phyloP scores from a whole-genome alignment of 2,329 filamentous ascomycete species.

The Cercospora sp. region DNA sequence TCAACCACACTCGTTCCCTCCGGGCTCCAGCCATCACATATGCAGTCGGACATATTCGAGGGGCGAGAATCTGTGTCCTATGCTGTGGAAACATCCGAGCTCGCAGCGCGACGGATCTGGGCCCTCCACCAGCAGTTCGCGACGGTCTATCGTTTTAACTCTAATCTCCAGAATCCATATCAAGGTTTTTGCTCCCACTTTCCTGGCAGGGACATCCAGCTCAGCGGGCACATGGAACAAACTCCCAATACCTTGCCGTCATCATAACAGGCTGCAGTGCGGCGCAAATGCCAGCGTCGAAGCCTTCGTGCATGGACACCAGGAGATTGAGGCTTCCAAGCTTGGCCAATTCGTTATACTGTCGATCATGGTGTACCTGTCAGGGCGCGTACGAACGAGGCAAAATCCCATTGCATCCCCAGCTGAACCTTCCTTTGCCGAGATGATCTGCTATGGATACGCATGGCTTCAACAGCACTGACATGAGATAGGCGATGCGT shows the following conservation, averaged over 20 bases:
- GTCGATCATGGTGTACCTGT: slow-evolving; percentile 3
- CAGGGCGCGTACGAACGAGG: background rate
- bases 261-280: background rate
- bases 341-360: background rate
- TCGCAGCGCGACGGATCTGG: background rate
- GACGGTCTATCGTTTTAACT: background rate
- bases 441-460: slow-evolving; percentile 17
- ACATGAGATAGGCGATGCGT: background rate
- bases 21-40: background rate
- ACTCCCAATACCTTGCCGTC: background rate
- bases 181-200: background rate
- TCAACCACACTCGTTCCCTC: background rate
- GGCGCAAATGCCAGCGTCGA: background rate
- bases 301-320: background rate
- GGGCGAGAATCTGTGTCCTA: background rate
- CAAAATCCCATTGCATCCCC: background rate
- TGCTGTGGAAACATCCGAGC: background rate
- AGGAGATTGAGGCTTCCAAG: slow-evolving; percentile 11
- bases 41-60: background rate
- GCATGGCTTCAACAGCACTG: background rate
- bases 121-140: background rate
- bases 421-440: background rate
- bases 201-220: background rate
- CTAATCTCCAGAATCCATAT: background rate
- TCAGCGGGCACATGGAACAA: slow-evolving; percentile 7